phyloP scores from a whole-genome alignment of 495 filamentous ascomycete genomes.

The Aspergillus conjunctus region DNA sequence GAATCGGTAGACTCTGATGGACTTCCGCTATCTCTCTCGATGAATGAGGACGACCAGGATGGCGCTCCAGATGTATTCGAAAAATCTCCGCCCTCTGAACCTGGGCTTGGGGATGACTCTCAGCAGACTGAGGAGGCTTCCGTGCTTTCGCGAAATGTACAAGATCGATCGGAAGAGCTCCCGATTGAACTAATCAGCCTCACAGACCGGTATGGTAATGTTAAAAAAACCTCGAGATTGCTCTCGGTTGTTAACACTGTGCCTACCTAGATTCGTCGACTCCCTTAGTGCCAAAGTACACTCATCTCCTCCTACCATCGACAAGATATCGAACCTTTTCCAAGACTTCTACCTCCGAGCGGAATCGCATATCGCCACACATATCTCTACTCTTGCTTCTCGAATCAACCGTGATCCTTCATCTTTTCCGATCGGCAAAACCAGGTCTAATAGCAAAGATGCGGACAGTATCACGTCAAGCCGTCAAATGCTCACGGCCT shows the following conservation, averaged over 20 bases:
- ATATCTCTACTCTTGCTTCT: slow-evolving; percentile 79
- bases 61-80: slow-evolving; percentile 50
- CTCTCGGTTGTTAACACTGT: slow-evolving; percentile 3
- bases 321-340: slow-evolving; percentile 81
- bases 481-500: slow-evolving; percentile 89
- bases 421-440: slow-evolving; percentile 45
- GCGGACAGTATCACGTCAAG: slow-evolving; percentile 43
- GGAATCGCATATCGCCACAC: slow-evolving; percentile 79
- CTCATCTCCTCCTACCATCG: slow-evolving; percentile 77
- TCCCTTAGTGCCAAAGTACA: slow-evolving; percentile 87
- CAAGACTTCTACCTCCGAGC: slow-evolving; percentile 92
- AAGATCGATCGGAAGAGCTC: slow-evolving; percentile 75
- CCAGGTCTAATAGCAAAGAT: slow-evolving; percentile 28
- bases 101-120: slow-evolving; percentile 53
- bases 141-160: slow-evolving; percentile 52
- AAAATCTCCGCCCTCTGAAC: slow-evolving; percentile 52
- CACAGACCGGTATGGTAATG: slow-evolving; percentile 69
- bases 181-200: slow-evolving; percentile 90
- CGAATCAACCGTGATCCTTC: slow-evolving; percentile 68
- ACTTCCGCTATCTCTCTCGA: slow-evolving; percentile 28
- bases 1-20: slow-evolving; percentile 41
- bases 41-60: slow-evolving; percentile 35
- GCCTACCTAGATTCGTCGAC: slow-evolving; percentile 74
- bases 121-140: slow-evolving; percentile 45
- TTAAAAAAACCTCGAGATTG: too few species aligned